phyloP scores from a whole-genome alignment of 2,329 filamentous ascomycete genomes.

The Dothiorella sarmentorum region DNA sequence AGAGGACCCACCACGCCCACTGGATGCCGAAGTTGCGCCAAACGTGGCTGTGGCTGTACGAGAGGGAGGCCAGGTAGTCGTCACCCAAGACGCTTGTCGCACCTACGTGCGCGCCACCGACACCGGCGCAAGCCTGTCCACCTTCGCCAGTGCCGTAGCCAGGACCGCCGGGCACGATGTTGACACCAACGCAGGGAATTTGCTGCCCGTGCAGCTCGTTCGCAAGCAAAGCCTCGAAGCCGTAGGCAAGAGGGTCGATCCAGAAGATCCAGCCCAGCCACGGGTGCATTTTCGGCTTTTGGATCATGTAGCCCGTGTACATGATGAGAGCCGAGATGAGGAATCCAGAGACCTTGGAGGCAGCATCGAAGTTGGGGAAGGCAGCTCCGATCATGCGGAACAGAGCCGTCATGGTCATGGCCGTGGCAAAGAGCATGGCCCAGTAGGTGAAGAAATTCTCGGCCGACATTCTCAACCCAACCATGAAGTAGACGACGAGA shows the following conservation, averaged over 20 bases:
- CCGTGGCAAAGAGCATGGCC: conserved; percentile 65
- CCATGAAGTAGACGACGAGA: conserved; percentile 76
- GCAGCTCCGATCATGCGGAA: conserved; percentile 72
- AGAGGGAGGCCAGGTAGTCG: conserved; percentile 55
- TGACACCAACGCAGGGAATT: conserved; percentile 49
- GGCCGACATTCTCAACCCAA: conserved; percentile 66
- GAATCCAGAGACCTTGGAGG: conserved; percentile 55
- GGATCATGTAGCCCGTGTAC: conserved; percentile 60
- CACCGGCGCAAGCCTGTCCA: conserved; percentile 55
- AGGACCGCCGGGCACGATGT: conserved; percentile 51
- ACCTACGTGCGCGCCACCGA: conserved; percentile 54
- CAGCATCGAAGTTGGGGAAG: conserved; percentile 59
- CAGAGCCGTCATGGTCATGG: conserved; percentile 75
- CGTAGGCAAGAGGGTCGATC: conserved; percentile 42
- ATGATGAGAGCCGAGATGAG: conserved; percentile 57
- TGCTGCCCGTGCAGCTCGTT: conserved; percentile 24
- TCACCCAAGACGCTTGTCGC: conserved; percentile 53
- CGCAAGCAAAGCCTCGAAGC: conserved; percentile 18
- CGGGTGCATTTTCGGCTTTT: conserved; percentile 49
- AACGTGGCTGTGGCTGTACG: conserved; percentile 29
- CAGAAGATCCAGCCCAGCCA: conserved; percentile 52
- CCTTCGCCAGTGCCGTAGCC: conserved; percentile 39
- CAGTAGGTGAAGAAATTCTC: conserved; percentile 80
- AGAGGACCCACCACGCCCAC: conserved; percentile 62
- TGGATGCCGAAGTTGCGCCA: conserved; percentile 35